Conservation (phyloP, 441 rosid genomes). For the Corymbia calophylla region DNA sequence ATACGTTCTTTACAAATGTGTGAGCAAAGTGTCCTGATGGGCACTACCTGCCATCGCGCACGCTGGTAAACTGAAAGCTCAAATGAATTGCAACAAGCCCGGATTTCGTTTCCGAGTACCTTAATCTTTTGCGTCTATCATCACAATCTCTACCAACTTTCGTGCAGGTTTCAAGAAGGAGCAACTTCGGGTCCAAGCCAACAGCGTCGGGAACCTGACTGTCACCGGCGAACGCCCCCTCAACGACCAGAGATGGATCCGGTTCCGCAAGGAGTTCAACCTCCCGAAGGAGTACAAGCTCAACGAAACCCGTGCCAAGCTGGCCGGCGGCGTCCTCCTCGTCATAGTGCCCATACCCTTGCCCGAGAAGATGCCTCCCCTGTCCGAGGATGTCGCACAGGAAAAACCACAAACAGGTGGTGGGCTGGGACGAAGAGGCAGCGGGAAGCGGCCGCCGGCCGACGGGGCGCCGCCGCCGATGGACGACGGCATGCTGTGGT, state of each 20-base stretch:
- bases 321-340: slow-evolving; percentile 9
- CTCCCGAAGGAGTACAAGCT: neutral
- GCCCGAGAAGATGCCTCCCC: neutral
- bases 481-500: neutral
- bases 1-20: neutral
- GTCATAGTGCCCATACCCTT: slow-evolving; percentile 3
- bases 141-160: neutral
- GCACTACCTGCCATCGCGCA: neutral
- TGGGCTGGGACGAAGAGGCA: neutral
- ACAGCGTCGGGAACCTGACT: neutral
- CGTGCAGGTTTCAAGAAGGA: slow-evolving; percentile 19
- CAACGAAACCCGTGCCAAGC: slow-evolving; percentile 7
- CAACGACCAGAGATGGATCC: neutral
- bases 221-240: slow-evolving; percentile 16
- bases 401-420: neutral
- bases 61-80: neutral
- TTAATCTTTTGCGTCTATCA: neutral
- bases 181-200: slow-evolving; percentile 6
- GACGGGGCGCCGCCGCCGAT: neutral
- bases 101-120: neutral
- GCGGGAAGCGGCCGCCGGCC: neutral
- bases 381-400: neutral
- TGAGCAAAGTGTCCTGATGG: neutral
- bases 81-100: neutral
- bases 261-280: slow-evolving; percentile 12